Conservation (phyloP, 768 basidiomycete species). For the Coprinopsis cinerea region DNA sequence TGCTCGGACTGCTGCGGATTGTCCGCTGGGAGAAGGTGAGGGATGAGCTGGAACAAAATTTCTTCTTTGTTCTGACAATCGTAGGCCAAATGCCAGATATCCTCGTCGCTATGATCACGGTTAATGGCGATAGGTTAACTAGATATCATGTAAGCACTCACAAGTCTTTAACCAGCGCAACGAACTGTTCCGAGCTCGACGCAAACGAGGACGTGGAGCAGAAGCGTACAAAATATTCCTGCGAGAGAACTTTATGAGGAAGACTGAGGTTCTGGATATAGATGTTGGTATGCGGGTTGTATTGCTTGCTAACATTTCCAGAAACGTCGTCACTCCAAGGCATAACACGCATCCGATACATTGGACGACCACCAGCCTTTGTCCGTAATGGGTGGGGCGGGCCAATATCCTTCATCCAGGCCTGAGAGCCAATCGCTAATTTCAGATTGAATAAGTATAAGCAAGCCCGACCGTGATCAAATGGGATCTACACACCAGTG, state of each 20-base stretch:
- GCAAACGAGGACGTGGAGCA: constrained; percentile 34
- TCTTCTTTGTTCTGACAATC: constrained; percentile 20
- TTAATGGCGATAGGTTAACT: neutral
- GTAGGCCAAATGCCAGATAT: constrained; percentile 24
- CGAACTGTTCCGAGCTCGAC: constrained; percentile 29
- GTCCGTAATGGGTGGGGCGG: constrained; percentile 27
- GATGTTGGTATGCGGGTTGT: constrained; percentile 39
- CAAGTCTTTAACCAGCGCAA: constrained; percentile 26
- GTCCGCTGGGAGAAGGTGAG: constrained; percentile 26
- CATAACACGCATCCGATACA: constrained; percentile 27
- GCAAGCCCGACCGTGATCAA: neutral
- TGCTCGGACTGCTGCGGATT: constrained; percentile 36
- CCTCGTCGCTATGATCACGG: constrained; percentile 15
- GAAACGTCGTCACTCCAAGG: constrained; percentile 36
- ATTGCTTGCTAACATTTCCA: constrained; percentile 37
- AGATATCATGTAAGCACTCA: constrained; percentile 6
- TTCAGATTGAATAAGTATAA: neutral
- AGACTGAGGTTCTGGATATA: constrained; percentile 32
- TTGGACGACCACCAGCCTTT: constrained; percentile 23
- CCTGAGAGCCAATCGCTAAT: neutral
- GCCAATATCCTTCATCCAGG: constrained; percentile 12
- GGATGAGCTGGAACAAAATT: constrained; percentile 21
- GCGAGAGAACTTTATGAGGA: constrained; percentile 27
- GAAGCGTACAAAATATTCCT: constrained; percentile 34
- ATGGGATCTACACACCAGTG: neutral